Percentiles rank a stretch among this genome's conserved stretches.
phyloP scores from a whole-genome alignment of 345 rosid species.

The Eucalyptus lansdowneana region DNA sequence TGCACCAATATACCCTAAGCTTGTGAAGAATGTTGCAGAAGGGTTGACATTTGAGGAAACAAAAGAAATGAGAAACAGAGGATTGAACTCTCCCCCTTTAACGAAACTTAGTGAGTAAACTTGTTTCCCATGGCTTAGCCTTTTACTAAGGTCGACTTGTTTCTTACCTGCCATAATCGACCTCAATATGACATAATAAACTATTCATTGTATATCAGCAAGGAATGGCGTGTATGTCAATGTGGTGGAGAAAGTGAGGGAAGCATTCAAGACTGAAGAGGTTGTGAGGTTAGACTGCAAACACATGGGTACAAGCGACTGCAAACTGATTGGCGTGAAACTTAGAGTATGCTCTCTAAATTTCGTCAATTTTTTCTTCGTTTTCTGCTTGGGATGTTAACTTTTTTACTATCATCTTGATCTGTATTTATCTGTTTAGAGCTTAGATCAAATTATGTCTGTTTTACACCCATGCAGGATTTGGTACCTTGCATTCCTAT shows the following conservation, averaged over 20 bases:
- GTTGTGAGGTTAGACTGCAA: slow-evolving; percentile 77
- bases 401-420: neutral
- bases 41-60: slow-evolving; percentile 84
- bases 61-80: slow-evolving; percentile 66
- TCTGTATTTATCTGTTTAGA: neutral
- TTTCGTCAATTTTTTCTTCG: neutral
- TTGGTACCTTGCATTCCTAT: slow-evolving; percentile 78
- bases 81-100: slow-evolving; percentile 41
- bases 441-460: neutral
- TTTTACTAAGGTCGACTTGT: neutral
- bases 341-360: slow-evolving; percentile 30
- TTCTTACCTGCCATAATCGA: neutral
- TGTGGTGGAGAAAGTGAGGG: slow-evolving; percentile 63
- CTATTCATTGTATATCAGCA: slow-evolving; percentile 22
- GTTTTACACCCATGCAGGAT: slow-evolving; percentile 31
- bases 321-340: slow-evolving; percentile 83
- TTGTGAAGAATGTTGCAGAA: slow-evolving; percentile 60
- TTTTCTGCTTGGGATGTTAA: neutral
- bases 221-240: slow-evolving; percentile 85
- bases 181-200: neutral
- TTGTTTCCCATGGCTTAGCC: neutral
- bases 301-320: slow-evolving; percentile 67
- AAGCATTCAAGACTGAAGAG: slow-evolving; percentile 51
- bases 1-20: slow-evolving; percentile 74
- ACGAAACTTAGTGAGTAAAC: slow-evolving; percentile 64